Evolutionary conservation across 1,139 yeast genomes (phyloP), one percentile per base, ranked within the genome.

Genomic region (Saccharomyces hybrid): DNA sequence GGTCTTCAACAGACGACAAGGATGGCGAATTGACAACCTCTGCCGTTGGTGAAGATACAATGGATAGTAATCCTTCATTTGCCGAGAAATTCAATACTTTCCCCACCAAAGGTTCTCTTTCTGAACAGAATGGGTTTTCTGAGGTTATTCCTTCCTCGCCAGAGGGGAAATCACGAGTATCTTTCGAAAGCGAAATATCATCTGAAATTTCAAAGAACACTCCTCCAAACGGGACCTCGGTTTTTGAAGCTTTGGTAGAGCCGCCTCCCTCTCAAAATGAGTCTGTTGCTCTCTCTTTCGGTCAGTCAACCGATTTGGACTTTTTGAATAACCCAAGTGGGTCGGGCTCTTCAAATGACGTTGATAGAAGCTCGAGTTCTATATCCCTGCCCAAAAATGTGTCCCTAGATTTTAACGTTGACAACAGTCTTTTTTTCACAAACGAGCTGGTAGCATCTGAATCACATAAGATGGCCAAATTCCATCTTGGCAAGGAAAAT

Each of bases 401-500:
- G 44, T 38, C 26, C 2, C 4, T 38, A 5, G 44, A 38, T 11
- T 38, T 16, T 20, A 20, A 38, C 7, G 44, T 20, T 38, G 11
- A 11, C 44, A 38, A 38, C 5, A 20, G 4, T 16, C 26, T 20
- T 16, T 38, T 13, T 5, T 16, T 16, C 26, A 38, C 44, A 20
- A 38, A 38, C 25, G 44, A 38, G 44, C 7, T 11, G n/a, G 11
- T 16, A 9, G 44, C 44, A 11, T 16, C 44, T 4, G 44, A 38
- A 38, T 38, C 44, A 9, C 44, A 38, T 20, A 38, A 38, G 11
- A 13, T 38, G 44, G 44, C 25, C 4, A 38, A 38, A 38, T 38
- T 38, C 5, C 44, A 38, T 7, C 44, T 38, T 38, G 88, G 88
- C 2, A 73, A 73, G 47, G 78, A 79, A 61, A 74, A 50, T 65